Evolutionary conservation across 176 grass and related monocot genomes (phyloP), one percentile per base, ranked within the genome.

Genomic region (Rhynchospora pubera): DNA sequence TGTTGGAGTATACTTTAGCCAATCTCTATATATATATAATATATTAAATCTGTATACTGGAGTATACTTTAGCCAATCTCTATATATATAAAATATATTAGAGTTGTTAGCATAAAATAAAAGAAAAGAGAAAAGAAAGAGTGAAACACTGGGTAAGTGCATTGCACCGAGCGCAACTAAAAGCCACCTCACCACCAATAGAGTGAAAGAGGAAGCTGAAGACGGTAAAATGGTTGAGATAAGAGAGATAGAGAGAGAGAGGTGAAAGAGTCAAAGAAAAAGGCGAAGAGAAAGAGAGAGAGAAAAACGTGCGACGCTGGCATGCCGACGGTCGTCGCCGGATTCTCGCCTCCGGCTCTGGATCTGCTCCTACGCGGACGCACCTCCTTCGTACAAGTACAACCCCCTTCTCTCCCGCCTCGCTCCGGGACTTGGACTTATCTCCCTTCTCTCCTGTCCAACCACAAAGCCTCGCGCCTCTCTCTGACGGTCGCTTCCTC

Each of bases 261-360:
- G 15, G 53, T 26, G 46, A 26, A 55, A 69, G 24, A 10, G 72
- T 34, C 34, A 19, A 64, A 18, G 30, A 68, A 51, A 15, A n/a
- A 14, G 55, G 48, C 18, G 34, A 46, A 62, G 52, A 77, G n/a
- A n/a, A n/a, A 51, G 18, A 62, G 34, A 62, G 48, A 47, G 19
- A 45, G 7, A 57, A 58, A 68, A 21, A 73, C 61, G 44, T 57
- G 57, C 62, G 42, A 53, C 81, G 48, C 43, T 34, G 85, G 78
- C 55, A 86, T 86, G 85, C 78, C 77, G 85, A 86, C 59, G 10
- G 46, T 65, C 66, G 66, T 71, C 53, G 85, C 66, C 66, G 30
- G 14, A 15, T 51, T 71, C 85, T 55, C 70, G 19, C 67, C 85
- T 39, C 66, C 67, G 79, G n/a, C n/a, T n/a, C n/a, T n/a, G n/a